Percentiles rank a stretch among this genome's conserved stretches.
phyloP scores from a whole-genome alignment of 306 rosid genomes.

The Prunus persica region DNA sequence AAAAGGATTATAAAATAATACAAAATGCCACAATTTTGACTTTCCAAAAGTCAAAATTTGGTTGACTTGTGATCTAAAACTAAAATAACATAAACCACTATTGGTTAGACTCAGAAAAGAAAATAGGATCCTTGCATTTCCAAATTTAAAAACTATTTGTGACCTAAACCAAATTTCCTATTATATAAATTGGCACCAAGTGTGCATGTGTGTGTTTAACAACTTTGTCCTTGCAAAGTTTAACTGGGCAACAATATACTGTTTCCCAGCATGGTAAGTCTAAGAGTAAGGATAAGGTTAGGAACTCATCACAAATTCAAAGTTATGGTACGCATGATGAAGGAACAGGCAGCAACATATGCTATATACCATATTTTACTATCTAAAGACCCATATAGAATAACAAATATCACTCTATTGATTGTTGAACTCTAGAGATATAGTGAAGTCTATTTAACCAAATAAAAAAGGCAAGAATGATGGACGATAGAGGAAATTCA shows the following conservation, averaged over 20 bases:
- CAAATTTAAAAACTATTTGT: too few species aligned
- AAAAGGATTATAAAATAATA: too few species aligned
- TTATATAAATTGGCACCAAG: background rate
- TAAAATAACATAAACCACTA: too few species aligned
- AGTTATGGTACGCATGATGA: background rate
- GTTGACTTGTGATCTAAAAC: too few species aligned
- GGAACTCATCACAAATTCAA: background rate
- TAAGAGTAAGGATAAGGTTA: background rate
- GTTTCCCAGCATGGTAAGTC: background rate
- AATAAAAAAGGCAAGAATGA: conserved; percentile 10
- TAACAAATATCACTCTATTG: background rate
- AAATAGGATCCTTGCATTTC: too few species aligned
- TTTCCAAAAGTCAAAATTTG: too few species aligned
- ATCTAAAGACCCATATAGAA: background rate
- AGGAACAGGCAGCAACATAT: background rate
- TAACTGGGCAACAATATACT: background rate
- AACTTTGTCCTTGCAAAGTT: background rate
- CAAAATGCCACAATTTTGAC: too few species aligned
- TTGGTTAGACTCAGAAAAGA: too few species aligned
- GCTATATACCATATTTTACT: background rate
- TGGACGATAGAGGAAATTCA: conserved; percentile 25
- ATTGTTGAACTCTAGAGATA: background rate
- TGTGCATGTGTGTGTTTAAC: background rate
- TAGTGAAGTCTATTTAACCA: conserved; percentile 11
- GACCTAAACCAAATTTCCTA: too few species aligned